Conservation (phyloP, 441 rosid species). For the Kokia cookei region DNA sequence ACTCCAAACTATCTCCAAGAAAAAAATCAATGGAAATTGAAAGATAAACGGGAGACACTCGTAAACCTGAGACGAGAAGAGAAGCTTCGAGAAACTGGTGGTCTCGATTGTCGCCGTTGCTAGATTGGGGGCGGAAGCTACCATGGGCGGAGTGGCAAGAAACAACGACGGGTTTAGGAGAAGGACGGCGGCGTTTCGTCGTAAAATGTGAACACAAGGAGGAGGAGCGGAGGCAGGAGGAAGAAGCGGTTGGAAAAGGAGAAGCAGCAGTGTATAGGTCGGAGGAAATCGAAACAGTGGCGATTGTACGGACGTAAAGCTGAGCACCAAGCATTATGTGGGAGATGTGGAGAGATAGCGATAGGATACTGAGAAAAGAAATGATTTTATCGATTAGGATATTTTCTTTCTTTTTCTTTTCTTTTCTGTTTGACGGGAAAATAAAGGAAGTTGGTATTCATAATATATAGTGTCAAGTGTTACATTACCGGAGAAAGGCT, state of each 20-base stretch:
- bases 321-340: constrained; percentile 26
- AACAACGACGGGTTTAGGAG: constrained; percentile 16
- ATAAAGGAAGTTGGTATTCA: too few species aligned
- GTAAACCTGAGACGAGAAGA: constrained; percentile 64
- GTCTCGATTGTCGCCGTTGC: constrained; percentile 29
- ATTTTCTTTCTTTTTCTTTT: too few species aligned
- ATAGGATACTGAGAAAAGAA: too few species aligned
- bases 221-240: constrained; percentile 12
- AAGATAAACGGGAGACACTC: not conserved
- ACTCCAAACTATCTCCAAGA: not conserved
- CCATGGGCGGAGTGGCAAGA: constrained; percentile 40
- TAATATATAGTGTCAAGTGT: too few species aligned
- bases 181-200: constrained; percentile 17
- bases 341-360: not conserved
- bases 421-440: too few species aligned
- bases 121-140: constrained; percentile 35
- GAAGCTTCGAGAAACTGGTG: constrained; percentile 65
- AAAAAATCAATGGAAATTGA: not conserved
- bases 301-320: constrained; percentile 10
- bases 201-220: constrained; percentile 15
- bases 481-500: too few species aligned
- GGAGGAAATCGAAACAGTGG: not conserved
- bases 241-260: constrained; percentile 1
- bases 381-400: too few species aligned
- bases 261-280: constrained; percentile 9